Conservation (phyloP, 2,329 filamentous ascomycete genomes). For the Zalaria sp. region DNA sequence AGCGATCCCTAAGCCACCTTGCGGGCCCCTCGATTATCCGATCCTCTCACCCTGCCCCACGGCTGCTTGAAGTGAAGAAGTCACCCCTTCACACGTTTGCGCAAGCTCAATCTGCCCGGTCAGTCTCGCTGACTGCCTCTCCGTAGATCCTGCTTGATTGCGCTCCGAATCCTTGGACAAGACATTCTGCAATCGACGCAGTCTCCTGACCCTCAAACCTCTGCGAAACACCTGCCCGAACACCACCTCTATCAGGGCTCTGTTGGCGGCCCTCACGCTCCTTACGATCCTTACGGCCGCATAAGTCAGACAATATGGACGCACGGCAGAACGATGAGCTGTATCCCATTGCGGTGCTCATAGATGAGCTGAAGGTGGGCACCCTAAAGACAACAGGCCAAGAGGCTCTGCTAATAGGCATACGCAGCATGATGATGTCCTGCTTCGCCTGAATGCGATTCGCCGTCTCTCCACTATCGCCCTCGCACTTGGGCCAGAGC, state of each 20-base stretch:
- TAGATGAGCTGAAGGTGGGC: conserved; percentile 95
- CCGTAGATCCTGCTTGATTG: no score
- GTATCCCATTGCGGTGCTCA: conserved; percentile 98
- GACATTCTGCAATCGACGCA: background rate
- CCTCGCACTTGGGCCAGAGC: conserved; percentile 84
- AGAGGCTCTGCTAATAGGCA: background rate
- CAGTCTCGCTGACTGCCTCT: no score
- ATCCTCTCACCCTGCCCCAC: no score
- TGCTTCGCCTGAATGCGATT: conserved; percentile 95
- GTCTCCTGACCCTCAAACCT: background rate
- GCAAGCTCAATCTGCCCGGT: no score
- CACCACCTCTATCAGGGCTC: background rate
- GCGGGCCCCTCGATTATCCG: no score
- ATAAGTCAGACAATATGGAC: conserved; percentile 52
- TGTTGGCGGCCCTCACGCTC: conserved; percentile 5
- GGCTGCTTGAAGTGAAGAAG: no score
- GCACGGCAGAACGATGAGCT: conserved; percentile 92
- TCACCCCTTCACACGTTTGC: no score
- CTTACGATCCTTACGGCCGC: conserved; percentile 1
- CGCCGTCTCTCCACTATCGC: conserved; percentile 97
- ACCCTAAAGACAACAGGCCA: conserved; percentile 2
- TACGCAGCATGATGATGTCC: conserved; percentile 84
- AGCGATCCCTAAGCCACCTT: no score
- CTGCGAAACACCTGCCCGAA: background rate
- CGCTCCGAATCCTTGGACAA: no score